These are phyloP conservation scores for Leucocoprinus leucothites DNA, from an alignment of 768 basidiomycete species.

Conservation along the genomic window DNA sequence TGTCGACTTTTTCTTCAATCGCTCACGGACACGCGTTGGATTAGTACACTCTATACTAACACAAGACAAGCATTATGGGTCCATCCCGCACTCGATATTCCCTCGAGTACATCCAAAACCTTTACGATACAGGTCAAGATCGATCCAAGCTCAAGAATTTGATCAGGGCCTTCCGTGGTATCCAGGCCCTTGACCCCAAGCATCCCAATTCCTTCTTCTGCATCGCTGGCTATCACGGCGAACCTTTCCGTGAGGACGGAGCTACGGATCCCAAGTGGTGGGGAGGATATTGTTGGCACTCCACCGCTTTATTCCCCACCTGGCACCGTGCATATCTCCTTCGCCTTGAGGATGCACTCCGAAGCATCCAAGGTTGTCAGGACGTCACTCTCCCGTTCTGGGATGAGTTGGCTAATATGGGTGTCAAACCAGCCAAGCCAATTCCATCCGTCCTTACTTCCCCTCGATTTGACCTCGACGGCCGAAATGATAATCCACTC, in stretches of 20 bases:
- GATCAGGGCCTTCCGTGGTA: slow-evolving; percentile 7
- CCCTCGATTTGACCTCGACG: slow-evolving; percentile 2
- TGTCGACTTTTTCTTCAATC: too few relatives aligned
- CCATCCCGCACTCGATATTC: not conserved
- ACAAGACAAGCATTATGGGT: too few relatives aligned
- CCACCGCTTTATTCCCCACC: slow-evolving; percentile 2
- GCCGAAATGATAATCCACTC: not conserved
- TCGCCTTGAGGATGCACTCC: slow-evolving; percentile 3
- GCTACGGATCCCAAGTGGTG: not conserved
- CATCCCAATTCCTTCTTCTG: slow-evolving; percentile 2
- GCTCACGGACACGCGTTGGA: too few relatives aligned
- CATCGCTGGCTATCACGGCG: not conserved
- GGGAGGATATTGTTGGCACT: slow-evolving; percentile 8
- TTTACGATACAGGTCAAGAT: slow-evolving; percentile 3
- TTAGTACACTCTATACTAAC: too few relatives aligned
- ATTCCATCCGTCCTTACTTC: slow-evolving; percentile 7
- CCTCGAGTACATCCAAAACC: not conserved
- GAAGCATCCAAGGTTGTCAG: slow-evolving; percentile 3
- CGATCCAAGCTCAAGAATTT: slow-evolving; percentile 3
- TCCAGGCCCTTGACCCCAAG: slow-evolving; percentile 1
- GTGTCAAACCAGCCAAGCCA: not conserved
- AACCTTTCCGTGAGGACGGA: slow-evolving; percentile 5
- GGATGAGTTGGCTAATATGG: slow-evolving; percentile 4
- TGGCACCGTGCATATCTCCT: slow-evolving; percentile 6
- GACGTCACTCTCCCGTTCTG: slow-evolving; percentile 6